Evolutionary conservation across 768 basidiomycete genomes (phyloP), one percentile per base, ranked within the genome.

Genomic region (Termitomyces sp.): DNA sequence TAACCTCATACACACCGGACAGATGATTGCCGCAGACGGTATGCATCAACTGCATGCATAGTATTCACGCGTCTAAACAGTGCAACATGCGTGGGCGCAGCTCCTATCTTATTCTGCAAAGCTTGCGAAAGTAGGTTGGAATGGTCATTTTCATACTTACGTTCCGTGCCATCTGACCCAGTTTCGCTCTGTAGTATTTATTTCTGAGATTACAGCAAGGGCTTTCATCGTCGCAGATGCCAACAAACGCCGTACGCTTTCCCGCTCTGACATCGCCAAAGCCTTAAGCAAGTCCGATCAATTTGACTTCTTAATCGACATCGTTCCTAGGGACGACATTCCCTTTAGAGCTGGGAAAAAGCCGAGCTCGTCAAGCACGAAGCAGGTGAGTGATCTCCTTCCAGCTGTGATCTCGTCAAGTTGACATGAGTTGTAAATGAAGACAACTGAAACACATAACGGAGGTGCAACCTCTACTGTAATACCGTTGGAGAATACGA

Each of bases 21-120:
- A 95, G 95, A 98, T 98, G 96, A 98, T 98, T 66, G 94, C 96
- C 55, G 93, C 94, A 58, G 96, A 99, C 73, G 91, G 91, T 91
- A 69, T 59, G 79, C 55, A 57, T 59, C 57, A 31, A 34, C 63
- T 44, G 41, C 55, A 56, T 52, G 51, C 49, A 58, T 64, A 58
- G 60, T 55, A 50, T 58, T 63, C 54, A 64, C 54, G 65, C 51
- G 58, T 60, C 58, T 61, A 44, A 61, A 54, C 41, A 56, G 51
- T 55, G 47, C 52, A 58, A 54, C 33, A 33, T 60, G 30, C 52
- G n/a, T 62, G 54, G 49, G 47, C 59, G 51, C 56, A 89, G 96
- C 94, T 11, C 96, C 96, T 6, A 91, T 98, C 59, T 76, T 98
- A 41, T 96, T 98, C 73, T 95, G 93, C 76, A 98, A 98, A 74